Evolutionary conservation across 2,329 filamentous ascomycete genomes (phyloP).

Genomic region (Penicillium nordicum): DNA sequence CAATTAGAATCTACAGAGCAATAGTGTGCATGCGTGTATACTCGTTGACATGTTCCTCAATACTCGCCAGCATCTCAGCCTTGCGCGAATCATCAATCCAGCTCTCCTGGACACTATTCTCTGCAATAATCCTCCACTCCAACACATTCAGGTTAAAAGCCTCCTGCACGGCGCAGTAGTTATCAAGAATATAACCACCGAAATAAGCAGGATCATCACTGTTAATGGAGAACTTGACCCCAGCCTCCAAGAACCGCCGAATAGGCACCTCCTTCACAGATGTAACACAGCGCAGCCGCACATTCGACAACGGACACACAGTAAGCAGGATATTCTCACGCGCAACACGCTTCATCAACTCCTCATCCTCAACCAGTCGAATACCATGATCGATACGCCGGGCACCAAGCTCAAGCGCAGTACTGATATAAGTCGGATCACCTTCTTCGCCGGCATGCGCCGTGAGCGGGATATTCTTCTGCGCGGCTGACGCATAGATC

Average conservation of each 20-base stretch:
- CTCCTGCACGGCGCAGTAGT: constrained; percentile 72
- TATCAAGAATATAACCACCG: constrained; percentile 70
- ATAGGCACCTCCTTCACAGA: constrained; percentile 58
- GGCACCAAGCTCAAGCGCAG: constrained; percentile 62
- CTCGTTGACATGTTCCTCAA: constrained; percentile 32
- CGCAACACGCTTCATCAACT: constrained; percentile 58
- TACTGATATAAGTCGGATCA: constrained; percentile 61
- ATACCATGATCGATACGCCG: constrained; percentile 74
- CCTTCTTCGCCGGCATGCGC: constrained; percentile 76
- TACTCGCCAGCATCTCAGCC: constrained; percentile 48
- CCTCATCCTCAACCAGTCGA: constrained; percentile 58
- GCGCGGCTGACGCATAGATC: constrained; percentile 56
- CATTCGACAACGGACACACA: constrained; percentile 71
- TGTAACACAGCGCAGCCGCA: constrained; percentile 57
- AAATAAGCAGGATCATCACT: constrained; percentile 75
- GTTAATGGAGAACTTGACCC: constrained; percentile 68
- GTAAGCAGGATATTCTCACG: constrained; percentile 60
- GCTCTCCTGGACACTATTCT: constrained; percentile 62
- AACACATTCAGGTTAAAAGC: constrained; percentile 59
- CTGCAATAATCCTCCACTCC: constrained; percentile 67
- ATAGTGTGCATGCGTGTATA: constrained; percentile 15
- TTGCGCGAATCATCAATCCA: constrained; percentile 67
- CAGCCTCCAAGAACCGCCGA: constrained; percentile 58
- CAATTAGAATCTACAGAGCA: not conserved
- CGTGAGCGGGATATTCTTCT: constrained; percentile 59